Evolutionary conservation across 2,329 filamentous ascomycete species (phyloP), one percentile per base, ranked within the genome.

Genomic region (Triangularia verruculosa): DNA sequence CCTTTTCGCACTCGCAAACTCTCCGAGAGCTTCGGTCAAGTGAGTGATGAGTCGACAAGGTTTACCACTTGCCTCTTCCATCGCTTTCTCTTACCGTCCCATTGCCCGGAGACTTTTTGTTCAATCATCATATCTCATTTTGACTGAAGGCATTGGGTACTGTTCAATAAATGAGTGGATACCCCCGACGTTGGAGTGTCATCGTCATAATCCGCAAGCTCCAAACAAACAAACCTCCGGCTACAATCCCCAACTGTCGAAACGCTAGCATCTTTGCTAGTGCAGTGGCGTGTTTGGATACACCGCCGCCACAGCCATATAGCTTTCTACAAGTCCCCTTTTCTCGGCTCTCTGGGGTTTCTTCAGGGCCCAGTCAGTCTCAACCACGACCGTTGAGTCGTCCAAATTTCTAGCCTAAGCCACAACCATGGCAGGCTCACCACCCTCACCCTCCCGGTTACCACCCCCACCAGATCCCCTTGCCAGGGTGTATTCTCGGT

Each of bases 141-240:
- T 47, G 39, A 47, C 2, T 20, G n/a, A 47, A 20, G 17, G 3
- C 1, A 9, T 9, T 47, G 39, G 39, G n/a, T 8, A 17, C 5
- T 8, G n/a, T 11, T 47, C 39, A 20, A 47, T 47, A 47, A 47
- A 3, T 9, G n/a, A 43, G 30, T 43, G 56, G 34, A 59, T 20
- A 51, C 34, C 55, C 28, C 32, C 28, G 17, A 8, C 13, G 17
- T 24, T 30, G n/a, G 11, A 59, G 57, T 52, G 39, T 15, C 57
- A 52, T 32, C 57, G 57, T 59, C 57, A 59, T 52, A 59, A 13
- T 52, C 22, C 13, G 28, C 57, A 24, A 52, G 17, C 57, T 58
- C 39, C 34, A 58, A 24, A 34, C 28, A 20, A 25, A 15, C 30
- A 7, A 34, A 20, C n/a, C 12, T 39, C 52, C 15, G 27, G 24